These are phyloP conservation scores for Allodekkera sacchari DNA, from an alignment of 805 yeast species.

Conservation along the genomic window DNA sequence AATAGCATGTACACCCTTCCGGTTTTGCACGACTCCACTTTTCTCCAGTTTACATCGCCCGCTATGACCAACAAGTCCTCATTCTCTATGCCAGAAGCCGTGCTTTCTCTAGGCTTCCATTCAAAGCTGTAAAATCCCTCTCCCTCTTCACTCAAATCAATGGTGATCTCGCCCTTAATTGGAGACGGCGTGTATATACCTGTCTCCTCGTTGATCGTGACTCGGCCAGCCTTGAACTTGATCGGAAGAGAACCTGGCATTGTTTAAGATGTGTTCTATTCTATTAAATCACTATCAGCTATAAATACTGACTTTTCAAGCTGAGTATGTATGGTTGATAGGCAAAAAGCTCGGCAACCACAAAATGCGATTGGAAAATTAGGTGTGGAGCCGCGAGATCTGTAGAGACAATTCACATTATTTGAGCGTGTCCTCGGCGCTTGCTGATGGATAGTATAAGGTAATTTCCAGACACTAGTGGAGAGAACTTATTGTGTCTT, in stretches of 20 bases:
- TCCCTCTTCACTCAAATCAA: constrained; percentile 59
- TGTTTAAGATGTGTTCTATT: constrained; percentile 1
- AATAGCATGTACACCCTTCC: constrained; percentile 57
- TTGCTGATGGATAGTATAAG: too few species aligned
- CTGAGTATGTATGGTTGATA: too few species aligned
- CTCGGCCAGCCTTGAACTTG: constrained; percentile 74
- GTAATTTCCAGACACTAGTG: too few species aligned
- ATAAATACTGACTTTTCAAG: too few species aligned
- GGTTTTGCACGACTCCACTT: constrained; percentile 56
- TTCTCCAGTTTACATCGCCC: constrained; percentile 77
- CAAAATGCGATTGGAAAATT: too few species aligned
- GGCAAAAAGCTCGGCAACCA: too few species aligned
- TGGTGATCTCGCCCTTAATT: constrained; percentile 56
- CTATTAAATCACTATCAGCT: too few species aligned
- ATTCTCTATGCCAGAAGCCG: constrained; percentile 32
- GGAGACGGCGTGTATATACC: constrained; percentile 63
- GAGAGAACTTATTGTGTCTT: too few species aligned
- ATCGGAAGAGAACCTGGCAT: constrained; percentile 18
- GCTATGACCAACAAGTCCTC: constrained; percentile 71
- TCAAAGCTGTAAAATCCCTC: constrained; percentile 60
- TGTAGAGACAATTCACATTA: too few species aligned
- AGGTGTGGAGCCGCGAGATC: too few species aligned
- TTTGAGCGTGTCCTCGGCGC: too few species aligned
- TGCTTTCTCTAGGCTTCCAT: constrained; percentile 62
- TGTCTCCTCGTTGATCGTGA: constrained; percentile 52